Evolutionary conservation across 2,329 filamentous ascomycete species (phyloP), one percentile per base, ranked within the genome.

Genomic region (Fonsecaea monophora): DNA sequence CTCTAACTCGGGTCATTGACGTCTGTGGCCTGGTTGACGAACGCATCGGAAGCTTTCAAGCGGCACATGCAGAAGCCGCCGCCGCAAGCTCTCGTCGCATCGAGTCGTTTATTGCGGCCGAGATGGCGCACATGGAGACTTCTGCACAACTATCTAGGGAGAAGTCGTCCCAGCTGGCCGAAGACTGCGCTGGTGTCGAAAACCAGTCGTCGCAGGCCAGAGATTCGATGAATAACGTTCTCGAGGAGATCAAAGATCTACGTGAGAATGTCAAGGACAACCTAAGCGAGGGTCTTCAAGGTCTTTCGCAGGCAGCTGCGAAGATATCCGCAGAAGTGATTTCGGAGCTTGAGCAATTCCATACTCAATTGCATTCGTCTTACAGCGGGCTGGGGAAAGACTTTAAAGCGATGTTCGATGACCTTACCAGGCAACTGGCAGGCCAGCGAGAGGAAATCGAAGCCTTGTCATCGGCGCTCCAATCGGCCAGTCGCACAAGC

Each of bases 171-270:
- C 84, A 84, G 0, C 92, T 97, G 72, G 84, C 87, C 45, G 82
- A 84, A 18, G 91, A 90, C 0, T 89, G 90, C 76, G 82, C 83
- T 59, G 86, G 90, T 71, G 85, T 96, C 15, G 84, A 90, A 62
- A 68, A 65, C 18, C 78, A 80, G 65, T 79, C 76, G 1, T 73
- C 73, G 4, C 72, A 73, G 68, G 90, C 92, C 2, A 92, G 90
- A 74, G 88, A 94, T 56, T 90, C 94, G 64, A 93, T 97, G 91
- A 94, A 97, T 73, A 83, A 87, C n/a, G 90, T 97, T 1, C 84
- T 99, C 9, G 92, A 95, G 74, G 94, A 96, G 76, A 97, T 98
- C 77, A 94, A 94, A 76, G 88, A 87, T n/a, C 84, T 98, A 30
- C 88, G 94, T 25, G 91, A 97, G 76, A 89, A 92, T 61, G 92